These are phyloP conservation scores for Microbotryum violaceum DNA, from an alignment of 1,284 basidiomycete genomes.

Conservation along the genomic window DNA sequence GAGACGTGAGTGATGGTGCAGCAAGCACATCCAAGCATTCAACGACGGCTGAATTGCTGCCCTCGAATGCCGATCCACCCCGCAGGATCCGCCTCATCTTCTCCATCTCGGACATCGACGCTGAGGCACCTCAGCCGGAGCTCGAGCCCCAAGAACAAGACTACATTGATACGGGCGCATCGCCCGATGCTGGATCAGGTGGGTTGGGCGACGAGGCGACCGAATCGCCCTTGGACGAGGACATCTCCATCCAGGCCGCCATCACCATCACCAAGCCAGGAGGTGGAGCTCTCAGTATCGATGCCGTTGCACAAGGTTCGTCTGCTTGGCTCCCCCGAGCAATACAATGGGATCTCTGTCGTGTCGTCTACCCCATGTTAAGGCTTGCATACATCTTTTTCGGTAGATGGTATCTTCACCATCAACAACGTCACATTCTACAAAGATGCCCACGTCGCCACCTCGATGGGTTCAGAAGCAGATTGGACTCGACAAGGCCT, in stretches of 20 bases:
- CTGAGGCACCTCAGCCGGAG: constrained; percentile 39
- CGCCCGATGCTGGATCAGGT: constrained; percentile 40
- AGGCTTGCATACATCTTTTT: neutral
- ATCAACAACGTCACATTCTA: constrained; percentile 88
- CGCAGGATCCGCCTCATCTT: constrained; percentile 68
- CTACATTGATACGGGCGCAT: constrained; percentile 44
- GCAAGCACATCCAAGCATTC: constrained; percentile 40
- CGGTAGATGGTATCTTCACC: constrained; percentile 63
- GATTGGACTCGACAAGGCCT: constrained; percentile 86
- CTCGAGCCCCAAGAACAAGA: constrained; percentile 34
- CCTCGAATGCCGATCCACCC: constrained; percentile 10
- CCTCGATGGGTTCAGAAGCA: constrained; percentile 72
- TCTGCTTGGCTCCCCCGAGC: neutral
- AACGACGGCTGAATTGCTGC: constrained; percentile 28
- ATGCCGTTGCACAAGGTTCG: constrained; percentile 60
- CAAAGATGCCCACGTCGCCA: constrained; percentile 61
- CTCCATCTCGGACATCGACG: constrained; percentile 68
- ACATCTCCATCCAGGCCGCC: constrained; percentile 63
- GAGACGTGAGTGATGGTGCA: constrained; percentile 60
- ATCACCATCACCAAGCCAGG: constrained; percentile 69
- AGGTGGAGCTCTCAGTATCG: constrained; percentile 60
- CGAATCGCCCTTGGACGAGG: constrained; percentile 22
- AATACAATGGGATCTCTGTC: too few relatives aligned
- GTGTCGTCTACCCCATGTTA: neutral
- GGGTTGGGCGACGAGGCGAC: constrained; percentile 28